Evolutionary conservation across 805 yeast genomes (phyloP).

Genomic region (Candida loeiensis): DNA sequence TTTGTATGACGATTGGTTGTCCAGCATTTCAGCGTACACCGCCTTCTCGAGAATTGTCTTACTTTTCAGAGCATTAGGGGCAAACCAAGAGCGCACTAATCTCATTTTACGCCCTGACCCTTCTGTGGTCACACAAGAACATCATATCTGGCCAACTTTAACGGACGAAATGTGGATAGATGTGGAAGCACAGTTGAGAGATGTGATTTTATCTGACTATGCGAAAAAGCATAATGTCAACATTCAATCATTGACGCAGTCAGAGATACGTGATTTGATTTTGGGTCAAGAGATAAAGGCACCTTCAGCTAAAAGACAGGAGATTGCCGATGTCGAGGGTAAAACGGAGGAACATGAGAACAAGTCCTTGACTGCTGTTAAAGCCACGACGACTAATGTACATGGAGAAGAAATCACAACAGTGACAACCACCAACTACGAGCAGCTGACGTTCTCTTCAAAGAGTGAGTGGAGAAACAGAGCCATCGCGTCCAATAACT

Average conservation of each 20-base stretch:
- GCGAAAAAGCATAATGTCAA: conserved; percentile 83
- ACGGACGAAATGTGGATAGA: conserved; percentile 87
- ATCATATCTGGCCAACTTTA: conserved; percentile 93
- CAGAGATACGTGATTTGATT: conserved; percentile 89
- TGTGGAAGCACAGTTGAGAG: conserved; percentile 84
- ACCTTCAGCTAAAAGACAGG: conserved; percentile 84
- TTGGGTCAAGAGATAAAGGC: conserved; percentile 92
- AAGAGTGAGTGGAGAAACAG: conserved; percentile 87
- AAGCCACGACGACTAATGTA: conserved; percentile 79
- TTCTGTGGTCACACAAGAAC: conserved; percentile 61
- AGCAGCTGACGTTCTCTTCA: conserved; percentile 77
- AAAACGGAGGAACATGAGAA: conserved; percentile 43
- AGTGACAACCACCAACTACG: conserved; percentile 86
- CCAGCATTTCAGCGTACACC: conserved; percentile 77
- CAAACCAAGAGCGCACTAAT: conserved; percentile 73
- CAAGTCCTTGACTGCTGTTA: conserved; percentile 65
- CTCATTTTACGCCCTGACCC: conserved; percentile 73
- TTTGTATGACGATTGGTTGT: conserved; percentile 92
- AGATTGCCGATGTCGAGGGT: conserved; percentile 66
- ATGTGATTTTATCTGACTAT: conserved; percentile 79
- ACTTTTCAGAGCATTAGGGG: conserved; percentile 75
- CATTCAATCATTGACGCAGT: conserved; percentile 82
- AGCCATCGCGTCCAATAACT: conserved; percentile 72
- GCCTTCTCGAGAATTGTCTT: conserved; percentile 88
- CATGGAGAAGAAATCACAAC: conserved; percentile 97